A percentile compares a stretch with the other conserved stretches of the same genome.
These are phyloP conservation scores for Aspergillus sclerotiicarbonarius DNA, from an alignment of 495 filamentous ascomycete genomes.

Conservation along the genomic window DNA sequence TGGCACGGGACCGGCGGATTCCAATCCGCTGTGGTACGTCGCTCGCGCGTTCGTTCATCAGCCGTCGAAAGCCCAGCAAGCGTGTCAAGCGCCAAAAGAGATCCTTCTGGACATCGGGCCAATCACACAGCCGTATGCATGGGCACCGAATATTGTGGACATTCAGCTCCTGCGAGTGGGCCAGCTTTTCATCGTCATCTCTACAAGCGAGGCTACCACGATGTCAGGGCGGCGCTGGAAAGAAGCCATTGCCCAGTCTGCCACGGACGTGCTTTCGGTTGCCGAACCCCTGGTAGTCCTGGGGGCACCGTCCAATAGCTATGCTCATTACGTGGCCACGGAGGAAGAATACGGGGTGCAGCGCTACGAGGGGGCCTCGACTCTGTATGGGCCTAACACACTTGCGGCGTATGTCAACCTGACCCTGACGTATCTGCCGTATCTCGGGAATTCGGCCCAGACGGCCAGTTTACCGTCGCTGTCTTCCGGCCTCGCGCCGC, in stretches of 20 bases:
- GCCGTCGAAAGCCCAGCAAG: constrained; percentile 67
- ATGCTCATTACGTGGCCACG: constrained; percentile 94
- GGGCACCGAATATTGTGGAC: constrained; percentile 93
- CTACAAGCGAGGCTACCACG: constrained; percentile 88
- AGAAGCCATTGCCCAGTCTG: constrained; percentile 64
- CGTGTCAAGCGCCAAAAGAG: constrained; percentile 81
- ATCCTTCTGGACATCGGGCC: constrained; percentile 90
- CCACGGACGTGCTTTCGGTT: constrained; percentile 45
- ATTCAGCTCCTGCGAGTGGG: constrained; percentile 86
- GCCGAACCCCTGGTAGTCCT: constrained; percentile 72
- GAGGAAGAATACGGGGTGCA: constrained; percentile 89
- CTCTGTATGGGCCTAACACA: constrained; percentile 90
- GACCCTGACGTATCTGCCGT: constrained; percentile 68
- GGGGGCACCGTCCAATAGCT: constrained; percentile 92
- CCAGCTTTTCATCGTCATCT: constrained; percentile 82
- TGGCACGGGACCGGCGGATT: constrained; percentile 65
- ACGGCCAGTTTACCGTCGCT: constrained; percentile 47
- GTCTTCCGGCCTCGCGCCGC: constrained; percentile 63
- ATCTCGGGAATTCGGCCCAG: constrained; percentile 50
- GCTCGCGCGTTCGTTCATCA: constrained; percentile 70
- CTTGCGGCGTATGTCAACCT: constrained; percentile 88
- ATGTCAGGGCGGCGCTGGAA: constrained; percentile 96
- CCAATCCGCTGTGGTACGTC: constrained; percentile 76
- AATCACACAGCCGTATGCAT: constrained; percentile 74
- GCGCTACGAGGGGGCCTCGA: constrained; percentile 93